Conservation (phyloP, 2,329 filamentous ascomycete species). For the Diplodia scrobiculata region DNA sequence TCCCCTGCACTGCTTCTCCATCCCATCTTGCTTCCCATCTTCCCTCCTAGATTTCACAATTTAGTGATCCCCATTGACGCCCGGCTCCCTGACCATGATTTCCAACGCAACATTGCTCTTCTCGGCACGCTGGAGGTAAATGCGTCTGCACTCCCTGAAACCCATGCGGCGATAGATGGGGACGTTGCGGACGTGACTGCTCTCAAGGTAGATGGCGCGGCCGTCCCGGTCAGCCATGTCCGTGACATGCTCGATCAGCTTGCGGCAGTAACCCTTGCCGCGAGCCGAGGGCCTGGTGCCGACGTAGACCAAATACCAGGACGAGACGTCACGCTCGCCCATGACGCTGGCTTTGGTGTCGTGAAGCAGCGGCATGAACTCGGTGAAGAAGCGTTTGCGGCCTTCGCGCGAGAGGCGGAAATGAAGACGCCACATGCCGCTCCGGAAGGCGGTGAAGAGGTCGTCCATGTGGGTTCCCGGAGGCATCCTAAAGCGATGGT, state of each 20-base stretch:
- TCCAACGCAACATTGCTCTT: slow-evolving; percentile 65
- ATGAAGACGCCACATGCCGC: slow-evolving; percentile 75
- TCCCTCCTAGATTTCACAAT: background rate
- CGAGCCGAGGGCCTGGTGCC: slow-evolving; percentile 72
- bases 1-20: background rate
- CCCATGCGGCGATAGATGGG: slow-evolving; percentile 74
- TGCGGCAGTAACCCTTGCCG: slow-evolving; percentile 71
- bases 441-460: slow-evolving; percentile 70
- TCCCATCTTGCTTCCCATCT: background rate
- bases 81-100: slow-evolving; percentile 79
- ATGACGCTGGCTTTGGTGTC: slow-evolving; percentile 70
- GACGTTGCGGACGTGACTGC: slow-evolving; percentile 68
- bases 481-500: slow-evolving; percentile 62
- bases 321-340: slow-evolving; percentile 65
- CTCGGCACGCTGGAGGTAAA: slow-evolving; percentile 62
- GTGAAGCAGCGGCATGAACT: slow-evolving; percentile 75
- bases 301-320: slow-evolving; percentile 82
- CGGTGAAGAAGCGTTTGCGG: slow-evolving; percentile 71
- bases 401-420: slow-evolving; percentile 74
- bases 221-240: slow-evolving; percentile 66
- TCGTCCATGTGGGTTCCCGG: slow-evolving; percentile 74
- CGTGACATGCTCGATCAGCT: slow-evolving; percentile 71
- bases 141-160: slow-evolving; percentile 65
- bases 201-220: slow-evolving; percentile 75
- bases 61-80: slow-evolving; percentile 21